These are phyloP conservation scores for Biscogniauxia marginata DNA, from an alignment of 2,329 filamentous ascomycete species.

Conservation along the genomic window DNA sequence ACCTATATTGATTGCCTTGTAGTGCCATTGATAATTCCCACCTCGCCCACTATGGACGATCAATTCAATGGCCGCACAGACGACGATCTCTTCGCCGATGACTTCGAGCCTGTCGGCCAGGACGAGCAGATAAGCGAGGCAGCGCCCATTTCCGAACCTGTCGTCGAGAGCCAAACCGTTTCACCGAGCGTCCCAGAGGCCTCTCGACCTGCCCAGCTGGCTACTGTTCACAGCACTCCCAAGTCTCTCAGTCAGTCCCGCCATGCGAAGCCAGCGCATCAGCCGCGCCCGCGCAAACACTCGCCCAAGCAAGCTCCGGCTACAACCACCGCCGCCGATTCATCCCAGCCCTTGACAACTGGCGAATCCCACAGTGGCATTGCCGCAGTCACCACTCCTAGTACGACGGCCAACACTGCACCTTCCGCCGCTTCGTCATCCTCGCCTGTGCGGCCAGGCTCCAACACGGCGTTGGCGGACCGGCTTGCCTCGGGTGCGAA, in stretches of 20 bases:
- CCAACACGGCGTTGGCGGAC: slow-evolving; percentile 36
- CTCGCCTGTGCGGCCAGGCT: slow-evolving; percentile 26
- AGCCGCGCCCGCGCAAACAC: slow-evolving; percentile 23
- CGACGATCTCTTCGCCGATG: slow-evolving; percentile 62
- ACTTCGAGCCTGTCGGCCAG: slow-evolving; percentile 54
- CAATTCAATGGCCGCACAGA: slow-evolving; percentile 61
- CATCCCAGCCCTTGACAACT: slow-evolving; percentile 3
- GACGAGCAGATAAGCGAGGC: slow-evolving; percentile 15
- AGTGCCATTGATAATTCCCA: neutral
- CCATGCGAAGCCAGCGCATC: slow-evolving; percentile 28
- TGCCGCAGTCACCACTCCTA: slow-evolving; percentile 16
- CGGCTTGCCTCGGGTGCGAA: slow-evolving; percentile 56
- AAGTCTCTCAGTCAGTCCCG: slow-evolving; percentile 35
- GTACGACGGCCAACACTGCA: slow-evolving; percentile 6
- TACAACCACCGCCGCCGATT: slow-evolving; percentile 5
- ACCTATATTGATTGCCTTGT: neutral
- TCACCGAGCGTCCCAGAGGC: neutral
- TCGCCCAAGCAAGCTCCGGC: slow-evolving; percentile 15
- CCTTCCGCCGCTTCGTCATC: slow-evolving; percentile 8
- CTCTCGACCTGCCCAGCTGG: neutral
- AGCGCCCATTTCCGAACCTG: neutral
- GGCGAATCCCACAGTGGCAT: slow-evolving; percentile 15
- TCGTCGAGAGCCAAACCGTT: neutral
- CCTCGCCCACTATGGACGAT: slow-evolving; percentile 49
- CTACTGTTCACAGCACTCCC: slow-evolving; percentile 6